Percentiles rank a stretch among this genome's conserved stretches.
phyloP scores from a whole-genome alignment of 2,329 filamentous ascomycete species.

The Paecilomyces sp. region DNA sequence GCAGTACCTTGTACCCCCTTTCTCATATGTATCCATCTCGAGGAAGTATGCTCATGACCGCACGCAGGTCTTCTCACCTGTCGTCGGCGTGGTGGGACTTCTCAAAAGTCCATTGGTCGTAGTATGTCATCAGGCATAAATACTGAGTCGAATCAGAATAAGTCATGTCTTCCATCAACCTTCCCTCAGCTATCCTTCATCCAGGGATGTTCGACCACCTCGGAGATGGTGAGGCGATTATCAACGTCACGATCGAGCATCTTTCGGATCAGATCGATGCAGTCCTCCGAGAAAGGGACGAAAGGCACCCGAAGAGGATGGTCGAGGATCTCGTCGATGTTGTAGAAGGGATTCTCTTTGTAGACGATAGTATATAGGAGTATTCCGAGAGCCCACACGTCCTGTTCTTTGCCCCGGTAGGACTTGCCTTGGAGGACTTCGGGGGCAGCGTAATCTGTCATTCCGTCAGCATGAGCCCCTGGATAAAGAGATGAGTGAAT shows the following conservation, averaged over 20 bases:
- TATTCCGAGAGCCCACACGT: constrained; percentile 96
- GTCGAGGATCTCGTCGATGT: constrained; percentile 98
- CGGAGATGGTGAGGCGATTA: constrained; percentile 73
- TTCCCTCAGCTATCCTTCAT: constrained; percentile 23
- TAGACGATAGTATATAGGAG: constrained; percentile 98
- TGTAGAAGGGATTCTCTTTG: constrained; percentile 99
- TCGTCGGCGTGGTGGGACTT: not conserved
- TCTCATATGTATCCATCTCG: not conserved
- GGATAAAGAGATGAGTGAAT: constrained; percentile 2
- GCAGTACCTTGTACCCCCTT: not conserved
- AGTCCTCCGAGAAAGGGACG: constrained; percentile 62
- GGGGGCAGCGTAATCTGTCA: constrained; percentile 89
- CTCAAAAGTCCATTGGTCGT: not conserved
- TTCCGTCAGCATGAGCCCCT: constrained; percentile 1
- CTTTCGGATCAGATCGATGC: constrained; percentile 79
- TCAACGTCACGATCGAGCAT: constrained; percentile 92
- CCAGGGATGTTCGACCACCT: constrained; percentile 89
- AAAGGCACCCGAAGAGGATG: constrained; percentile 85
- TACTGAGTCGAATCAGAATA: not conserved
- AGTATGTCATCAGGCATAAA: not conserved
- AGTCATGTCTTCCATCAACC: not conserved
- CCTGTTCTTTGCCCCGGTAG: constrained; percentile 93
- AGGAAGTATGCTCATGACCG: not conserved
- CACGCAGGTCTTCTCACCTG: not conserved
- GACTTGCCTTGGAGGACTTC: constrained; percentile 89